Conservation (phyloP, 1,139 yeast species). For the Taphrina deformans region DNA sequence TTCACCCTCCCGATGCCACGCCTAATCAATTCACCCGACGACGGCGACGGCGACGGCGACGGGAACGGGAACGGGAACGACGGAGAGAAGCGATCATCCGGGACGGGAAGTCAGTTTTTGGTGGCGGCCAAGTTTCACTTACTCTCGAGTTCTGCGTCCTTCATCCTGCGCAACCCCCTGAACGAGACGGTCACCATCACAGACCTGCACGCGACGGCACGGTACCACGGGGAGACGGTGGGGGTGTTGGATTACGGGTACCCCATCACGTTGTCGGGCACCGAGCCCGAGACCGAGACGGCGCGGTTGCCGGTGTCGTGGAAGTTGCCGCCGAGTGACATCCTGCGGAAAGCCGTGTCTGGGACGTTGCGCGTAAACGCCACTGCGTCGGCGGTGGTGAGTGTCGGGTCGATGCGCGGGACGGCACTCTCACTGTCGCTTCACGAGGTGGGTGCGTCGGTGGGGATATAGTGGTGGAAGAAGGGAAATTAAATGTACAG, state of each 20-base stretch:
- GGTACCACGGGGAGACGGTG: constrained; percentile 18
- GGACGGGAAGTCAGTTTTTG: constrained; percentile 14
- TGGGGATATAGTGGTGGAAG: constrained; percentile 18
- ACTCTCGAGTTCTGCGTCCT: constrained; percentile 19
- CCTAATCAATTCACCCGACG: background rate
- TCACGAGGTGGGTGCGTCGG: constrained; percentile 26
- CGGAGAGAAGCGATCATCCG: background rate
- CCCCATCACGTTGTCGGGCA: constrained; percentile 20
- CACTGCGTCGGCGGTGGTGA: constrained; percentile 14
- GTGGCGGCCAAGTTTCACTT: constrained; percentile 29
- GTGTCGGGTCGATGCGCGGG: constrained; percentile 14
- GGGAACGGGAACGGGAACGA: background rate
- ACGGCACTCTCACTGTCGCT: constrained; percentile 1
- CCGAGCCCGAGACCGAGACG: constrained; percentile 12
- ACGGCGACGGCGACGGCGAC: background rate
- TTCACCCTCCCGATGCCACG: constrained; percentile 18
- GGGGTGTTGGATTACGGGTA: constrained; percentile 24
- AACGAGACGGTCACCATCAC: constrained; percentile 18
- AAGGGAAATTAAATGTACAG: too few relatives aligned
- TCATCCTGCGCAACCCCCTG: constrained; percentile 26
- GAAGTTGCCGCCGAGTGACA: constrained; percentile 28
- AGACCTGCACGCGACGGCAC: constrained; percentile 18
- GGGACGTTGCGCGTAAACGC: constrained; percentile 31
- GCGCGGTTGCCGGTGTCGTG: constrained; percentile 28
- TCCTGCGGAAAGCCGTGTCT: constrained; percentile 15